Conservation (phyloP, 148 eudicot genomes). For the Cornus florida region DNA sequence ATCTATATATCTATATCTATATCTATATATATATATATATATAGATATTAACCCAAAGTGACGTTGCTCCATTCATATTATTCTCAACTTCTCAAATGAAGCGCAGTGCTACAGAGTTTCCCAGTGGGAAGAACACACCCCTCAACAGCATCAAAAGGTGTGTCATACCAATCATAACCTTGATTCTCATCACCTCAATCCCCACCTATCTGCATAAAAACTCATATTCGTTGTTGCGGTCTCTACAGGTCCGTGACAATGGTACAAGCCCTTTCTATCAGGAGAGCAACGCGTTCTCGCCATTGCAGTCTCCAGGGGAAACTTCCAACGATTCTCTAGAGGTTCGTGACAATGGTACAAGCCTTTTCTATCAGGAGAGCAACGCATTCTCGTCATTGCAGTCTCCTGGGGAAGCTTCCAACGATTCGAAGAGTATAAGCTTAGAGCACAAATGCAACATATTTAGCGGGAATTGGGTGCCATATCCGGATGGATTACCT, state of each 20-base stretch:
- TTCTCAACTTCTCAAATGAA: background rate
- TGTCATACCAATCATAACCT: background rate
- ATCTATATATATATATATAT: background rate
- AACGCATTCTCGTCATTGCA: background rate
- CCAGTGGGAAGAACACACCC: conserved; percentile 11
- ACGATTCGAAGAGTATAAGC: background rate
- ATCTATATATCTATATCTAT: background rate
- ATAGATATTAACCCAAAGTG: background rate
- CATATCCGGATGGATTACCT: conserved; percentile 22
- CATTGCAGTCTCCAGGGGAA: background rate
- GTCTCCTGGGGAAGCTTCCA: background rate
- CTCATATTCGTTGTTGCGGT: background rate
- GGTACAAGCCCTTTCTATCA: background rate
- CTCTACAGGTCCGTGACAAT: background rate
- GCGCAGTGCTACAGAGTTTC: background rate
- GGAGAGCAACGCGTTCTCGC: too few relatives aligned
- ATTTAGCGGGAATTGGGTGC: conserved; percentile 50
- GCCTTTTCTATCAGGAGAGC: background rate
- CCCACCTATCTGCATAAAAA: background rate
- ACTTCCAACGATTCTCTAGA: background rate
- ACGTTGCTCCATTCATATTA: background rate
- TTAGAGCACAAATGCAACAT: conserved; percentile 28
- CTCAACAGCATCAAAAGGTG: conserved; percentile 5
- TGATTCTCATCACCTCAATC: conserved; percentile 9
- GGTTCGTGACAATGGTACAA: background rate